phyloP scores from a whole-genome alignment of 169 alveolate species.

The Cryptosporidium felis region DNA sequence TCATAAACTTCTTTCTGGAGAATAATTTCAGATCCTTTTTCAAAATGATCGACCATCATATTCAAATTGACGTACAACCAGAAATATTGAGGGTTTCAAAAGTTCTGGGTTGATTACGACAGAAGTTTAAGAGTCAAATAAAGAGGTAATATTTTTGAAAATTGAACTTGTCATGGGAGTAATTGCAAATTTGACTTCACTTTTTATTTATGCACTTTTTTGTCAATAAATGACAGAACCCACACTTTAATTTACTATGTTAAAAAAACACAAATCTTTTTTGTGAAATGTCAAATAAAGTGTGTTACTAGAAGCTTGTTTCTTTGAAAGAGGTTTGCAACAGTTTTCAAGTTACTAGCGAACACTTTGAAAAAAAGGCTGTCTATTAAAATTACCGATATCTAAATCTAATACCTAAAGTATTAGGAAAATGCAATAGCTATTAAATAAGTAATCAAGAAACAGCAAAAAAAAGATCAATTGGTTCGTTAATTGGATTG shows the following conservation, averaged over 20 bases:
- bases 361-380: no score
- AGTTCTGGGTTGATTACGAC: no score
- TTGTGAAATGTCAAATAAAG: not conserved
- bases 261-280: not conserved
- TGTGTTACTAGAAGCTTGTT: no score
- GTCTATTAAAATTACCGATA: no score
- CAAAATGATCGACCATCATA: no score
- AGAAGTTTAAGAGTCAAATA: no score
- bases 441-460: not conserved
- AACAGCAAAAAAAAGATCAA: slow-evolving; percentile 55
- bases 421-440: not conserved
- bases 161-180: not conserved
- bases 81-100: no score
- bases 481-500: slow-evolving; percentile 24
- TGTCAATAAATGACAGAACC: slow-evolving; percentile 21
- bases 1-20: not conserved
- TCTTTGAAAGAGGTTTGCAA: no score
- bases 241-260: slow-evolving; percentile 9
- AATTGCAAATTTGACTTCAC: slow-evolving; percentile 11
- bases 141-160: not conserved
- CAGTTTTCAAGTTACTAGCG: no score
- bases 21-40: not conserved
- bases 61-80: no score
- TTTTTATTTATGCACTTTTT: slow-evolving; percentile 13
- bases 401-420: no score